Percentiles rank a stretch among this genome's conserved stretches.
These are phyloP conservation scores for Podaxis sp. DNA, from an alignment of 768 basidiomycete species.

Conservation along the genomic window DNA sequence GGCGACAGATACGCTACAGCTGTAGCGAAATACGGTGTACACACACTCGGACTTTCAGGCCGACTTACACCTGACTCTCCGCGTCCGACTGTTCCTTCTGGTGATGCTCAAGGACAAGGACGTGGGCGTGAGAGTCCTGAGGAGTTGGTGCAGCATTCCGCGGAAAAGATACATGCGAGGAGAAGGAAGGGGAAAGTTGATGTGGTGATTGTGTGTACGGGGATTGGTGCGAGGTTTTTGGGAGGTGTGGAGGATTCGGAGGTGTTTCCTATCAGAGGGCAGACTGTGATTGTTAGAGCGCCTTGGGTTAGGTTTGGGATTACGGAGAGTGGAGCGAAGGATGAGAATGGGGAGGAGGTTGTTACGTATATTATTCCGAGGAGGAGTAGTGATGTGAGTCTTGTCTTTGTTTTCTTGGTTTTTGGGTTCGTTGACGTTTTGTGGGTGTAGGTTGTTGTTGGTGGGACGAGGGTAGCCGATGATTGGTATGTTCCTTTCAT, in stretches of 20 bases:
- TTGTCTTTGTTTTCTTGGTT: neutral
- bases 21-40: slow-evolving; percentile 10
- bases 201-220: slow-evolving; percentile 70
- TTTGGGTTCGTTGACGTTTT: neutral
- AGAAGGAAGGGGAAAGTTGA: slow-evolving; percentile 20
- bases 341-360: slow-evolving; percentile 34
- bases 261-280: slow-evolving; percentile 80
- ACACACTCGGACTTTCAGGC: slow-evolving; percentile 1
- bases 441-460: slow-evolving; percentile 47
- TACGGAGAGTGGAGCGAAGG: slow-evolving; percentile 34
- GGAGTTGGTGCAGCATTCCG: slow-evolving; percentile 1
- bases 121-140: neutral
- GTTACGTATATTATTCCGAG: slow-evolving; percentile 67
- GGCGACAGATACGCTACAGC: slow-evolving; percentile 17
- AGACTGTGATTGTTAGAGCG: slow-evolving; percentile 75
- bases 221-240: slow-evolving; percentile 71
- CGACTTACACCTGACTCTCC: neutral
- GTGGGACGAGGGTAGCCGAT: slow-evolving; percentile 55
- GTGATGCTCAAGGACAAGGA: no score
- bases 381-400: slow-evolving; percentile 49
- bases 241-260: slow-evolving; percentile 79
- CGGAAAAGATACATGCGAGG: slow-evolving; percentile 8
- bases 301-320: slow-evolving; percentile 63
- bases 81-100: no score
- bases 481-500: slow-evolving; percentile 50